Base-by-base conservation (phyloP, 176 grass and related monocot genomes). In the Oryza punctata region DNA sequence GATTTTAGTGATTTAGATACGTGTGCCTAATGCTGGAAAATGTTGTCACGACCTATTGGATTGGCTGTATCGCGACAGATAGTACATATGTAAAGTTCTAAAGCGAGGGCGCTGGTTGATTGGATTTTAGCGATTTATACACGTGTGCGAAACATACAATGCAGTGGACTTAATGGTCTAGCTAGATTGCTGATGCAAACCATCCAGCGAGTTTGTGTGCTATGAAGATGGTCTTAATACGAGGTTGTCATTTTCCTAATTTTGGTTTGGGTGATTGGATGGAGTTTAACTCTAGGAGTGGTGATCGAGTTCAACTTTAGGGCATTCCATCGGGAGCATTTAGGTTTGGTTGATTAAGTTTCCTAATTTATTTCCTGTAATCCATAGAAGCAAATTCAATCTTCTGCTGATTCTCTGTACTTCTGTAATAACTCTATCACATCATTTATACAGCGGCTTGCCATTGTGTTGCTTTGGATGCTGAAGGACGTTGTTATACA, bases 391-490 rank as follows among this genome's bases (percentile, higher is more conserved):
- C 59, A 15, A 67, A 70, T 70, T 30, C 68, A 0, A 35, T 43
- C 63, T 76, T 75, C 26, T 26, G 27, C 5, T 21, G n/a, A 6
- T 28, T 27, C 7, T 9, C 70, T 57, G 6, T 63, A 21, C 64
- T 76, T 82, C 65, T 26, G 54, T 77, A 73, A 81, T 73, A 49
- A 57, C 33, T 47, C 6, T 91, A 41, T 72, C 23, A 79, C 14
- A 67, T 68, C 57, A 16, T 79, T 87, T 84, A 26, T 81, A 30
- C 82, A 99, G 96, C 84, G 77, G 86, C 96, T 65, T 96, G 89
- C 68, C 96, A 99, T 85, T 99, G 93, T 82, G 91, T 99, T 82
- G 96, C 96, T 87, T 89, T 99, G 81, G 96, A 93, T 87, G 87
- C 85, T 46, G 83, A 96, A 85, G 96, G 96, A 0, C 88, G 78